Base-by-base conservation (phyloP, 257 asterid genomes). In the Solanum lycopersicoides region DNA sequence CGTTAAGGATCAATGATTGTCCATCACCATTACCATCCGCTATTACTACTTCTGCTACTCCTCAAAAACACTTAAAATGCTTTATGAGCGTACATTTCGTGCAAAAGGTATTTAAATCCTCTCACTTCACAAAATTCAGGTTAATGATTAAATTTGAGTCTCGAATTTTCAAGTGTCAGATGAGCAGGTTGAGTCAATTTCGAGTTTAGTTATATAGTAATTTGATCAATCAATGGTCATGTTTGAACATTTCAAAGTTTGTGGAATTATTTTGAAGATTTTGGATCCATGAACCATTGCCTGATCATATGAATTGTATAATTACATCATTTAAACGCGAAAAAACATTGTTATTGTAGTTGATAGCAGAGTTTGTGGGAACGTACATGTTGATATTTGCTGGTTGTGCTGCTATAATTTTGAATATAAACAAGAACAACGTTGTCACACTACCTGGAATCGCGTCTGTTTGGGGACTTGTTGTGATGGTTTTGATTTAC, bases 391-490 rank as follows among this genome's bases (percentile, higher is more conserved):
- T 90, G 76, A 79, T 90, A 34, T 89, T 90, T 12, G 89, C 88
- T 30, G 92, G 91, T 44, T 89, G 88, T 13, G 86, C 88, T 15
- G 89, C 92, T 15, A 86, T 88, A 14, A 75, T 88, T 53, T 84
- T 90, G 85, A 87, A 90, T 71, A 56, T 30, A 11, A 85, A 82
- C 65, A 80, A 82, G 66, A 83, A 89, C 13, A 69, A 86, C 45
- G 85, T 87, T 30, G 88, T 88, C 34, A 90, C 92, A 6, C 74
- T 85, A 35, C 89, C 91, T 0, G 92, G 92, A 35, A 85, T 90
- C 3, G 88, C 91, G 11, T 37, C 88, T n/a, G 90, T 90, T 28
- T 90, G 92, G 92, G 92, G 92, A 35, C 90, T 90, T 25, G 88
- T 86, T 1, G 90, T 90, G 60, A 90, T 90, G 89, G 91, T 88